Base-by-base conservation (phyloP, 805 yeast genomes). In the Monosporozyma servazzii region DNA sequence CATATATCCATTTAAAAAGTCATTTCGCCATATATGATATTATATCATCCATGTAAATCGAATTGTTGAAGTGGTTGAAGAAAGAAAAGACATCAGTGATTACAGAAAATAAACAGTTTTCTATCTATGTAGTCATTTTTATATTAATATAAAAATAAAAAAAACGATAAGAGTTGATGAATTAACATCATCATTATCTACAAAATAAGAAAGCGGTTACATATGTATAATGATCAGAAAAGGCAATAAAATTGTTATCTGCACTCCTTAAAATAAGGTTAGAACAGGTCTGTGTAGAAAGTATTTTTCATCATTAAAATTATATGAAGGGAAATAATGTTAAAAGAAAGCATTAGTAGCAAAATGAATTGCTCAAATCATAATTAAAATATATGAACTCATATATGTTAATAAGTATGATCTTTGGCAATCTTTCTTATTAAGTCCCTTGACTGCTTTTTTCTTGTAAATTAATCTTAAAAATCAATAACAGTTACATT, bases 201-300 rank as follows among this genome's bases (percentile, higher is more conserved):
- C 27, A 23, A 7, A 36, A 23, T 18, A 33, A 33, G 18, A 20
- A 29, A 25, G 15, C 10, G 23, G 9, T 8, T 48, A 18, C 5
- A 20, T 25, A 11, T n/a, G 17, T 27, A n/a, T 43, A 43, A 44
- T 31, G 27, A 45, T 40, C 50, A 50, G 50, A 46, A 50, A 47
- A 52, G 53, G 54, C 88, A 93, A 93, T 80, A 93, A 41, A 80
- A 86, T 93, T 79, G 95, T 93, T 71, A 57, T 68, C 70, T 66
- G 69, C 71, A 67, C 53, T 50, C 62, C 60, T 48, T 31, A 39
- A 49, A 56, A 57, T 54, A 53, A 52, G 60, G 62, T 67, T 67
- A 65, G 71, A 60, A 60, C 71, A 67, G 71, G 71, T 67, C 71
- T 67, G 71, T 67, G 67, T 62, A 58, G 64, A 59, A 57, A 56